phyloP scores from a whole-genome alignment of 257 asterid genomes.

The Solanum paucissectum region DNA sequence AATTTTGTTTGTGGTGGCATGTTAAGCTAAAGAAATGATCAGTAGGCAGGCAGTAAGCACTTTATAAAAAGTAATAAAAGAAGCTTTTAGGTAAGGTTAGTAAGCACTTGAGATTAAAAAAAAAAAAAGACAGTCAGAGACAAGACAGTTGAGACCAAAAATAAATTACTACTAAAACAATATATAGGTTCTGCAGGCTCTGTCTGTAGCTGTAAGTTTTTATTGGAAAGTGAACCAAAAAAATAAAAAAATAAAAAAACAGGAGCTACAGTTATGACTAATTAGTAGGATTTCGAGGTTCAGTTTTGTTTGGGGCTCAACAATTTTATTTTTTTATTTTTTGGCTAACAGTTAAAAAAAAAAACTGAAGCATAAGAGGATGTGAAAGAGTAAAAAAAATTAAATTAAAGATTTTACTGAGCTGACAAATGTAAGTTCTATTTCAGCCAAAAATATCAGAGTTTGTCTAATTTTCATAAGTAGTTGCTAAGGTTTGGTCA shows the following conservation, averaged over 20 bases:
- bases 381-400: background rate
- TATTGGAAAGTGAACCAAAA: constrained; percentile 31
- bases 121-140: constrained; percentile 33
- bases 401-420: background rate
- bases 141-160: constrained; percentile 41
- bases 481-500: background rate
- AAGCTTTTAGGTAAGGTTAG: background rate
- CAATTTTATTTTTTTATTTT: constrained; percentile 1
- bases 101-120: background rate
- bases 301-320: constrained; percentile 11
- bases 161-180: background rate
- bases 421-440: constrained; percentile 22
- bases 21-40: background rate
- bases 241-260: background rate
- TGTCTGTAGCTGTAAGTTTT: constrained; percentile 8
- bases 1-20: no score
- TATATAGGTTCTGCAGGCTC: constrained; percentile 14
- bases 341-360: constrained; percentile 11
- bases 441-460: constrained; percentile 16
- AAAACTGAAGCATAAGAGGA: background rate
- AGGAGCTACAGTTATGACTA: background rate
- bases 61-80: background rate
- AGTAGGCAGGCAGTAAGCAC: constrained; percentile 6
- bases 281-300: constrained; percentile 11
- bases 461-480: constrained; percentile 3